Percentiles rank a stretch among this genome's conserved stretches.
These are phyloP conservation scores for Myxozyma neotropica DNA, from an alignment of 805 yeast species.

Conservation along the genomic window DNA sequence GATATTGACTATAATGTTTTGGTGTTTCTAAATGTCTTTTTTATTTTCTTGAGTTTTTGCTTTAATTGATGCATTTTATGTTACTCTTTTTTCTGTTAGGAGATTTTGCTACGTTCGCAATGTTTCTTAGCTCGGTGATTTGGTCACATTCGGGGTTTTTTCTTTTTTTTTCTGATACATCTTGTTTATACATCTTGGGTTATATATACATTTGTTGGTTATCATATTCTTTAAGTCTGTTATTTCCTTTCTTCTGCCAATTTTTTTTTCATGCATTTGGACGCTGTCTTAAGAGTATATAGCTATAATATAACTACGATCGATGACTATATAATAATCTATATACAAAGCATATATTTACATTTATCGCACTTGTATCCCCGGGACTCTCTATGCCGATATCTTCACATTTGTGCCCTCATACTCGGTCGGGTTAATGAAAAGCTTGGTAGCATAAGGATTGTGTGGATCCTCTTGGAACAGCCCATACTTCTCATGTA, in stretches of 20 bases:
- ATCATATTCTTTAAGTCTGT: neutral
- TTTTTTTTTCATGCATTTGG: neutral
- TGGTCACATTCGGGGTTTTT: neutral
- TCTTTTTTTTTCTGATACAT: neutral
- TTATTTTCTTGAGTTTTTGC: neutral
- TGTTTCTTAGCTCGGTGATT: neutral
- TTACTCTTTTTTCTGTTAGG: neutral
- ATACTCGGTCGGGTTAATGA: slow-evolving; percentile 21
- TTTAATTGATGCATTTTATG: neutral
- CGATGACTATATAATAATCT: neutral
- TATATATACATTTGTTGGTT: neutral
- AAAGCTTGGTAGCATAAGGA: slow-evolving; percentile 21
- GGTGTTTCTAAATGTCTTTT: neutral
- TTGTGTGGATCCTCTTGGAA: slow-evolving; percentile 27
- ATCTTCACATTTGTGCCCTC: slow-evolving; percentile 31
- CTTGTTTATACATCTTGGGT: neutral
- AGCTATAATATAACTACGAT: neutral
- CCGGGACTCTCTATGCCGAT: slow-evolving; percentile 1
- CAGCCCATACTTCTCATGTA: slow-evolving; percentile 20
- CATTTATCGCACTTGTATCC: neutral
- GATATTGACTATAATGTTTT: neutral
- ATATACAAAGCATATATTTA: neutral
- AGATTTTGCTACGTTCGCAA: neutral
- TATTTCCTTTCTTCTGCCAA: neutral
- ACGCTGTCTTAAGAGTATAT: neutral